These are phyloP conservation scores for Themeda triandra DNA, from an alignment of 176 grass and related monocot genomes.

Conservation along the genomic window DNA sequence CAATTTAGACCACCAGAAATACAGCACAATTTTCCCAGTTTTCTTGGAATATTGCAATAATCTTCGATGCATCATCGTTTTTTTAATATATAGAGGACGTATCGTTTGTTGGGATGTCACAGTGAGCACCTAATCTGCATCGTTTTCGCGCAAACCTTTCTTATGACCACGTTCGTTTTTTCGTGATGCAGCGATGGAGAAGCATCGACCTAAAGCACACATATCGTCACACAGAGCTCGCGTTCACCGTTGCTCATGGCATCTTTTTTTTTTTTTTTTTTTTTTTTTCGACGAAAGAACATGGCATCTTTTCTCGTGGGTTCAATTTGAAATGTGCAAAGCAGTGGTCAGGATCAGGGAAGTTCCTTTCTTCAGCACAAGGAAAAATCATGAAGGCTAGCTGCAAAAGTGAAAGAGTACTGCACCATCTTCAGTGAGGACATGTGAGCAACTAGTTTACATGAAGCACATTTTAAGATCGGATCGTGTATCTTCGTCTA, in stretches of 20 bases:
- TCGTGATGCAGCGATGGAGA: background rate
- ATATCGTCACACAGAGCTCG: background rate
- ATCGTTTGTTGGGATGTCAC: constrained; percentile 22
- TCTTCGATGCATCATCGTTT: background rate
- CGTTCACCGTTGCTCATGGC: background rate
- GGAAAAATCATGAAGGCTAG: background rate
- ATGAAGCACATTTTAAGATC: background rate
- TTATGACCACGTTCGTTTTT: background rate
- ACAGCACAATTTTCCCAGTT: background rate
- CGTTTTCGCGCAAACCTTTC: constrained; percentile 17
- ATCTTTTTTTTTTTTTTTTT: too few species aligned
- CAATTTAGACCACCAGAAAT: background rate
- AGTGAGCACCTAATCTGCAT: constrained; percentile 10
- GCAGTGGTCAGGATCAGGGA: background rate
- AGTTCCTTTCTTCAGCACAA: constrained; percentile 18
- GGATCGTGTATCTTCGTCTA: background rate
- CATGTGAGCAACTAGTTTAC: background rate
- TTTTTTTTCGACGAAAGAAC: too few species aligned
- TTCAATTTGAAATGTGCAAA: background rate
- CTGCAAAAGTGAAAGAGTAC: background rate
- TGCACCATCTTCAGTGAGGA: background rate
- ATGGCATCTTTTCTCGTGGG: constrained; percentile 38
- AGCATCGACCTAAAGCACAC: background rate
- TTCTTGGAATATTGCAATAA: background rate
- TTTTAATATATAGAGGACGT: background rate